Evolutionary conservation across 495 filamentous ascomycete species (phyloP).

Genomic region (Letharia lupina): DNA sequence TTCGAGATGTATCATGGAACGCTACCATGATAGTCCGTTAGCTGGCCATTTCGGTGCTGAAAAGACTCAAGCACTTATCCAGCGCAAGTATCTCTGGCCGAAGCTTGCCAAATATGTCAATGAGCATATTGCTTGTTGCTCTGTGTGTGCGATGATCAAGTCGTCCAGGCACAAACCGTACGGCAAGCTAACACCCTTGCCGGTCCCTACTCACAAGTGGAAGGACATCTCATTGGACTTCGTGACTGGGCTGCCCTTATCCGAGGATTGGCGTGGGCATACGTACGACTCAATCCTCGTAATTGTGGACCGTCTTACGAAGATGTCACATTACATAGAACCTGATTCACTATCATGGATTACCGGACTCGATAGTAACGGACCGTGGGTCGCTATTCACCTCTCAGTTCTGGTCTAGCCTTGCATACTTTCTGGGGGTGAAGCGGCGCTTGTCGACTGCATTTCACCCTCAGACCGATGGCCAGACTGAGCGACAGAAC

Average conservation of each 20-base stretch:
- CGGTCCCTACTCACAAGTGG: neutral
- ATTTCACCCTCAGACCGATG: no score
- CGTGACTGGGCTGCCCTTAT: neutral
- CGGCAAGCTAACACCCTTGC: neutral
- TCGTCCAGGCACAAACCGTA: neutral
- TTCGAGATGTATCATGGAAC: no score
- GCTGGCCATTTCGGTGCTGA: no score
- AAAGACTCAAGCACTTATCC: constrained; percentile 1
- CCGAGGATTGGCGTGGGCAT: neutral
- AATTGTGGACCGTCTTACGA: neutral
- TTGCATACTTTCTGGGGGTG: no score
- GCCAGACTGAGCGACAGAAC: no score
- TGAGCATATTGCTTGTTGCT: neutral
- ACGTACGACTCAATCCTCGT: neutral
- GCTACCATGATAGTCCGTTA: no score
- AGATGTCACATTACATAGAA: constrained; percentile 1
- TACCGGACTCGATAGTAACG: no score
- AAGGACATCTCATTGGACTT: no score
- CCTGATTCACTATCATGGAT: no score
- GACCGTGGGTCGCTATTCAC: no score
- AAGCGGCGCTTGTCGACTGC: no score
- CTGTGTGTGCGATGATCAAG: neutral
- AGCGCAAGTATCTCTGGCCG: neutral
- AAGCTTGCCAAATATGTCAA: neutral
- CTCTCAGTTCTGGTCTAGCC: no score